Evolutionary conservation across 106 monocot species (phyloP).

Genomic region (Ottelia alismoides): DNA sequence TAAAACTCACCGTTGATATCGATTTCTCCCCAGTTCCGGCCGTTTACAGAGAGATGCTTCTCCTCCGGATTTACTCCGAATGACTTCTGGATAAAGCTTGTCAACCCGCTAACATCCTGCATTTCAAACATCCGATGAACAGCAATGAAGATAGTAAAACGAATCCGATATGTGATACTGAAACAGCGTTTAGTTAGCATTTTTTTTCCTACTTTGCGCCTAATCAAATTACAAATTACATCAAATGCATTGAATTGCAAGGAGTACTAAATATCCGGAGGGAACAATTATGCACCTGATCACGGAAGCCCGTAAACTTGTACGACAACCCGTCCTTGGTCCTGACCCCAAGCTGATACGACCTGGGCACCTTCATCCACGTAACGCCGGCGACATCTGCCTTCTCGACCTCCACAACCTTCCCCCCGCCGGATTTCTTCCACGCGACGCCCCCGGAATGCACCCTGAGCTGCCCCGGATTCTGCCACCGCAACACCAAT

Average conservation of each 20-base stretch:
- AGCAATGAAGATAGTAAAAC: too few species aligned
- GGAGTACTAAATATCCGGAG: background rate
- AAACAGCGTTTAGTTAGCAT: too few species aligned
- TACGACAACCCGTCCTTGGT: constrained; percentile 82
- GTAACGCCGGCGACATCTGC: constrained; percentile 53
- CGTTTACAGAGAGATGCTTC: constrained; percentile 93
- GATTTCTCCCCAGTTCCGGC: constrained; percentile 88
- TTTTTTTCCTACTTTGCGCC: too few species aligned
- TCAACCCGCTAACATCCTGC: constrained; percentile 81
- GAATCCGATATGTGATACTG: too few species aligned
- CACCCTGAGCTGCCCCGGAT: constrained; percentile 79
- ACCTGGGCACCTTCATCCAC: constrained; percentile 92
- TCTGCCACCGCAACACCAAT: constrained; percentile 29
- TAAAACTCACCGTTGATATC: constrained; percentile 64
- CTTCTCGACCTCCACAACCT: constrained; percentile 69
- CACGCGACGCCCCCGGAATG: constrained; percentile 83
- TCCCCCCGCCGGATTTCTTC: constrained; percentile 92
- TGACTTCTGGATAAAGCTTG: constrained; percentile 71
- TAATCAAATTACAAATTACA: too few species aligned
- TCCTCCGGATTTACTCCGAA: constrained; percentile 73
- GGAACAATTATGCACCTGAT: constrained; percentile 68
- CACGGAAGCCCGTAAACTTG: constrained; percentile 93
- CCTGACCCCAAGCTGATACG: constrained; percentile 79
- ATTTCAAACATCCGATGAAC: too few species aligned
- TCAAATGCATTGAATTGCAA: too few species aligned